A percentile compares a stretch with the other conserved stretches of the same genome.
These are phyloP conservation scores for Chiua virens DNA, from an alignment of 768 basidiomycete species.

Conservation along the genomic window DNA sequence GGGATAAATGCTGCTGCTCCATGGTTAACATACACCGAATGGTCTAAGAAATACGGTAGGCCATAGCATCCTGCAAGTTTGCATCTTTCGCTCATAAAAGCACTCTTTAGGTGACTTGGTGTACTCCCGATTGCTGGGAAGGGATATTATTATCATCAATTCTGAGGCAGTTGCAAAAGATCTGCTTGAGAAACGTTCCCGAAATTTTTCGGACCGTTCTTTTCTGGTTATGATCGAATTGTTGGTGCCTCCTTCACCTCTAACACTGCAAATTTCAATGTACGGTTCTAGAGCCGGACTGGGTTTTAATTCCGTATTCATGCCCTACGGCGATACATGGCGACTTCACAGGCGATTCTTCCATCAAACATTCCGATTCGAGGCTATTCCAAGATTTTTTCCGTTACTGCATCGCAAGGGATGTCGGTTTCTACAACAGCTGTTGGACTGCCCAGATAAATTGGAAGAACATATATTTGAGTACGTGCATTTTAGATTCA, in stretches of 20 bases:
- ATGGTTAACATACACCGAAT: not conserved
- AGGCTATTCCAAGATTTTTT: not conserved
- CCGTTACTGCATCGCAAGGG: not conserved
- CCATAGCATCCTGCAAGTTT: no score
- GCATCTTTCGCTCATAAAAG: no score
- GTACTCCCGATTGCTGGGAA: not conserved
- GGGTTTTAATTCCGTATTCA: not conserved
- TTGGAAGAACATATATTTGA: slow-evolving; percentile 1
- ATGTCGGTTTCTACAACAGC: not conserved
- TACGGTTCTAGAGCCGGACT: not conserved
- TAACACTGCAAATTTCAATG: not conserved
- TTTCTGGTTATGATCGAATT: not conserved
- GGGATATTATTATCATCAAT: not conserved
- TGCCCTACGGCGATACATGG: slow-evolving; percentile 13
- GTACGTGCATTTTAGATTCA: no score
- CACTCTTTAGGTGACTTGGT: slow-evolving; percentile 1
- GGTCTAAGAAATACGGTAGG: not conserved
- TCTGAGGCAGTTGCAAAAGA: not conserved
- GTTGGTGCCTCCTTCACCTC: not conserved
- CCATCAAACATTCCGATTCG: slow-evolving; percentile 6
- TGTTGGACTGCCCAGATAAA: not conserved
- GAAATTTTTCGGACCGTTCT: not conserved
- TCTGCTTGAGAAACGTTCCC: not conserved
- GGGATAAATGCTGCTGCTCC: not conserved
- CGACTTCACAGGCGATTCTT: slow-evolving; percentile 12